Evolutionary conservation across 768 basidiomycete genomes (phyloP).

Genomic region (Lentinus tigrinus): DNA sequence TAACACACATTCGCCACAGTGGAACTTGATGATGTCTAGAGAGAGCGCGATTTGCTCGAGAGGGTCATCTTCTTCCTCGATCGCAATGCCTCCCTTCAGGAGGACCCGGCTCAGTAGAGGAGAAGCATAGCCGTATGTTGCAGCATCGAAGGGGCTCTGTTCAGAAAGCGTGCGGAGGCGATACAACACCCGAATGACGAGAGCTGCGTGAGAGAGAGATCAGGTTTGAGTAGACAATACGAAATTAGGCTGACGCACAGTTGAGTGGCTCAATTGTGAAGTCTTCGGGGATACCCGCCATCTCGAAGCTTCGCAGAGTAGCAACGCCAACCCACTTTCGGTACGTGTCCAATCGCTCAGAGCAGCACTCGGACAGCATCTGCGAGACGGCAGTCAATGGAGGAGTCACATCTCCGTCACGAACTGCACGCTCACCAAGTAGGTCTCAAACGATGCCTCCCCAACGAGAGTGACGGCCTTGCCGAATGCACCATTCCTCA

Average conservation of each 20-base stretch:
- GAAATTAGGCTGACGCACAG: constrained; percentile 36
- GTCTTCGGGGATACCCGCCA: constrained; percentile 68
- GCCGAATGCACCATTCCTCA: constrained; percentile 67
- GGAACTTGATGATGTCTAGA: constrained; percentile 67
- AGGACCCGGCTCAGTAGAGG: constrained; percentile 75
- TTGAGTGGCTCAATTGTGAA: constrained; percentile 69
- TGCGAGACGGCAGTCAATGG: constrained; percentile 24
- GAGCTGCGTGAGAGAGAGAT: constrained; percentile 40
- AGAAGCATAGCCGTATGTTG: constrained; percentile 80
- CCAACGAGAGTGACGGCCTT: constrained; percentile 64
- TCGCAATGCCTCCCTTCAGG: constrained; percentile 62
- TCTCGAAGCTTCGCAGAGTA: constrained; percentile 69
- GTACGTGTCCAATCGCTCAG: constrained; percentile 69
- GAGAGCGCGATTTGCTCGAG: constrained; percentile 79
- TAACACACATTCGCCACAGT: constrained; percentile 69
- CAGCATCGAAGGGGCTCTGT: constrained; percentile 77
- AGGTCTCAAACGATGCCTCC: constrained; percentile 65
- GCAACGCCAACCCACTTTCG: constrained; percentile 80
- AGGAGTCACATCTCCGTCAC: neutral
- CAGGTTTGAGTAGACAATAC: neutral
- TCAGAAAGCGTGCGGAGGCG: constrained; percentile 80
- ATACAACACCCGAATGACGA: constrained; percentile 84
- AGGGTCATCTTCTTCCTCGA: constrained; percentile 68
- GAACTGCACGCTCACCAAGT: constrained; percentile 56
- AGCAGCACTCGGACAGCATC: constrained; percentile 70